Evolutionary conservation across 2,329 filamentous ascomycete genomes (phyloP), one percentile per base, ranked within the genome.

Genomic region (Ilyonectria robusta): DNA sequence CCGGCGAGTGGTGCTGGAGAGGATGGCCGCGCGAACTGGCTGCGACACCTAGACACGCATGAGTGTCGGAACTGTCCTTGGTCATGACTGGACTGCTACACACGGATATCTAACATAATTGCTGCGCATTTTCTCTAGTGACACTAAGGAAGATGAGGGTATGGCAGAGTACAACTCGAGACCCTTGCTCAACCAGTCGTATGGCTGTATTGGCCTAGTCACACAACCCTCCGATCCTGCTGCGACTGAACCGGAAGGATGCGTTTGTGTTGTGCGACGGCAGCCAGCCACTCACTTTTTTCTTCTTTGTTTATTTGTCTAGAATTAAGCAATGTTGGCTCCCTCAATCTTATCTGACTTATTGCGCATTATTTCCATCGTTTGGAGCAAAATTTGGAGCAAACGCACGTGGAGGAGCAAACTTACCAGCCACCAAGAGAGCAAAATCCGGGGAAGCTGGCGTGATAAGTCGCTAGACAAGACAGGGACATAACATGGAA

Each of bases 371-470:
- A 26, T 33, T 9, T 33, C 31, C 7, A 33, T 53, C 17, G 5
- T 26, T 13, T 9, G 13, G 44, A 23, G 23, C 10, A 6, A 26
- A 31, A 15, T 17, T 26, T 21, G 21, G 21, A 21, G 21, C 21
- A 21, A 21, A 50, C 47, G 26, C 29, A 31, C 29, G 23, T 50
- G 47, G 47, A 50, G 47, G 11, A 50, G 23, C 13, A n/a, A 17
- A 48, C 23, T 17, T 26, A 6, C 13, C n/a, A n/a, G 47, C 47
- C 47, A 15, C 31, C 8, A 9, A 9, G 29, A 26, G 47, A 19
- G 26, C 13, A 17, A 23, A 62, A 54, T 35, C 48, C 33, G 56
- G 56, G 59, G 59, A 46, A 54, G 42, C 42, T 56, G 51, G 51
- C 37, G 51, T 56, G 42, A 50, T n/a, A 13, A 31, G 51, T 62